Conservation (phyloP, 495 filamentous ascomycete species). For the Penicillium nucicola region DNA sequence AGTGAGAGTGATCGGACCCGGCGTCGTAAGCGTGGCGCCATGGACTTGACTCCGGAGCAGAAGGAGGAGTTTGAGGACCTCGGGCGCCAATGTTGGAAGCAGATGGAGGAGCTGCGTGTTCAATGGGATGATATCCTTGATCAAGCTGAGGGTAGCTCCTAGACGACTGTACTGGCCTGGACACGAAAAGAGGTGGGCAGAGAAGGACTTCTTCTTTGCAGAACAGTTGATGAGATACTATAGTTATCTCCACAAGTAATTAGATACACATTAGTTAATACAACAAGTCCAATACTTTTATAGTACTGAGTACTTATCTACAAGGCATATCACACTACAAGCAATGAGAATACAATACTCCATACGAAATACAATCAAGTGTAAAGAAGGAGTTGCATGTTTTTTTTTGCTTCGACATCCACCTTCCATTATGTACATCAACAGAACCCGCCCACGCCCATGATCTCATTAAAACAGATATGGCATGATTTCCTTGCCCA, state of each 20-base stretch:
- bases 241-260: slow-evolving; percentile 2
- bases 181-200: neutral
- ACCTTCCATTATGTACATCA: slow-evolving; percentile 39
- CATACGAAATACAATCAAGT: neutral
- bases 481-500: slow-evolving; percentile 22
- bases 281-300: too few relatives aligned
- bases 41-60: slow-evolving; percentile 59
- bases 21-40: slow-evolving; percentile 54
- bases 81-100: slow-evolving; percentile 70
- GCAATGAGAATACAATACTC: neutral
- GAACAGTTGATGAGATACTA: neutral
- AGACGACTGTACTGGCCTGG: neutral
- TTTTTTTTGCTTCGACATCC: slow-evolving; percentile 11
- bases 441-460: slow-evolving; percentile 27
- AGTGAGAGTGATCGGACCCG: slow-evolving; percentile 44
- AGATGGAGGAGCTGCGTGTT: slow-evolving; percentile 78
- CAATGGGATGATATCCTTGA: slow-evolving; percentile 71
- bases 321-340: too few relatives aligned
- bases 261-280: neutral
- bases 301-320: too few relatives aligned
- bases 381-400: slow-evolving; percentile 10
- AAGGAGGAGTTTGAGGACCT: slow-evolving; percentile 70
- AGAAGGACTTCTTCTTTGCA: neutral
- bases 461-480: slow-evolving; percentile 29
- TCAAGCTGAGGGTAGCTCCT: slow-evolving; percentile 23